These are phyloP conservation scores for Microascus cirrosus DNA, from an alignment of 2,329 filamentous ascomycete species.

Conservation along the genomic window DNA sequence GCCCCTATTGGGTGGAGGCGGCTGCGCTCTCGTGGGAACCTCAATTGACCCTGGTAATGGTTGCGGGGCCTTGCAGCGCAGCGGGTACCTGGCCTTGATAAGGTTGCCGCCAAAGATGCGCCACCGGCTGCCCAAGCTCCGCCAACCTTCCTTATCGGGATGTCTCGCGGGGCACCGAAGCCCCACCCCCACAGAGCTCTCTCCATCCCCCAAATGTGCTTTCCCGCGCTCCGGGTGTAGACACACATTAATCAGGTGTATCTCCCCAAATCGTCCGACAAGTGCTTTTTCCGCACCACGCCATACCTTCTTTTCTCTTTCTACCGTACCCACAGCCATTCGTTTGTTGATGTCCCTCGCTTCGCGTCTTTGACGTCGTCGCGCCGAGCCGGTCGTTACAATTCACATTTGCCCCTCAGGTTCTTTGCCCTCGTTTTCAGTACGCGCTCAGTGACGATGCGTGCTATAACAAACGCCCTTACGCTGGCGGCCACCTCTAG, in stretches of 20 bases:
- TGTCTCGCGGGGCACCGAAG: no score
- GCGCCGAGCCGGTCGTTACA: neutral
- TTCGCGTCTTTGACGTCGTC: neutral
- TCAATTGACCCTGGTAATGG: neutral
- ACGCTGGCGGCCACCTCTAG: constrained; percentile 6
- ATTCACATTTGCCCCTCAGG: neutral
- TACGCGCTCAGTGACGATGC: constrained; percentile 6
- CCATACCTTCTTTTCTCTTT: neutral
- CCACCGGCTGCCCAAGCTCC: neutral
- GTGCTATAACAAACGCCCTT: constrained; percentile 1
- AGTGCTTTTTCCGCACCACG: neutral
- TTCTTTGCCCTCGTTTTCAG: neutral
- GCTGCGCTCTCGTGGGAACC: neutral
- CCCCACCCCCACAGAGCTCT: no score
- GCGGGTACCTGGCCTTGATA: neutral
- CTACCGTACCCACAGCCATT: neutral
- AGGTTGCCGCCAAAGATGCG: neutral
- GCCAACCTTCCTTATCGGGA: neutral
- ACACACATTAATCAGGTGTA: neutral
- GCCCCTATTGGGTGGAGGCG: no score
- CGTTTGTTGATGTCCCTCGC: neutral
- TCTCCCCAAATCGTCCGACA: neutral
- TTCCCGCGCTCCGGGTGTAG: no score
- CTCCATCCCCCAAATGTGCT: no score
- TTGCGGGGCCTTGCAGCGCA: no score